Base-by-base conservation (phyloP, 306 rosid genomes). In the Urtica urens region DNA sequence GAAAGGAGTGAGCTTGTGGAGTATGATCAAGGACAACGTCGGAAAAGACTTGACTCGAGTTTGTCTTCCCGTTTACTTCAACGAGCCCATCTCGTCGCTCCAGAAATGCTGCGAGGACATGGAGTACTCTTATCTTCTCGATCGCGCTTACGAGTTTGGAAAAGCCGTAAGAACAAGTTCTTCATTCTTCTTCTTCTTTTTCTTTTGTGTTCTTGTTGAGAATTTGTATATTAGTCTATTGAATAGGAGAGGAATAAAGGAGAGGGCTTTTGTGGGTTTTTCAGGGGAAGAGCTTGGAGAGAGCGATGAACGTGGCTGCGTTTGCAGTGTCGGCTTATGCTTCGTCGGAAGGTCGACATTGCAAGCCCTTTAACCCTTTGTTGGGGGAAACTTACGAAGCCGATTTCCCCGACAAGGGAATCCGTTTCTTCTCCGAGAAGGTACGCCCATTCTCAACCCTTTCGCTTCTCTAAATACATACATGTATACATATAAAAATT, bases 361-460 rank as follows among this genome's bases (percentile, higher is more conserved):
- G 99, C 63, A 90, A 90, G 72, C 99, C 99, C 34, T 90, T 90
- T 68, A 90, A 90, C 64, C 99, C 99, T 35, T 69, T 90, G 79
- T 70, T 90, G 46, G 99, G 99, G 47, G 99, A 90, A 90, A 90
- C 99, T 45, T 90, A 85, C 55, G 99, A 90, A 68, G 99, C 99
- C 26, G 79, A 85, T 60, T 90, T 33, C 73, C 95, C 94, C 18
- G 95, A 90, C 34, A 85, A 75, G 73, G 99, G 95, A 61, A 55
- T 90, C 47, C 99, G 79, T 23, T 90, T 90, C 79, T 85, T 90
- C 78, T 90, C 99, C 16, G 99, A 90, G 71, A 90, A 90, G 99
- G 99, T 90, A 38, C 1, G n/a, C n/a, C n/a, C n/a, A 9, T n/a
- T 31, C 5, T 20, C 14, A 6, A 33, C 5, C 15, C 6, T 14